Percentiles rank a stretch among this genome's conserved stretches.
Evolutionary conservation across 805 yeast genomes (phyloP).

Genomic region (Zygoascus flipseniorum): DNA sequence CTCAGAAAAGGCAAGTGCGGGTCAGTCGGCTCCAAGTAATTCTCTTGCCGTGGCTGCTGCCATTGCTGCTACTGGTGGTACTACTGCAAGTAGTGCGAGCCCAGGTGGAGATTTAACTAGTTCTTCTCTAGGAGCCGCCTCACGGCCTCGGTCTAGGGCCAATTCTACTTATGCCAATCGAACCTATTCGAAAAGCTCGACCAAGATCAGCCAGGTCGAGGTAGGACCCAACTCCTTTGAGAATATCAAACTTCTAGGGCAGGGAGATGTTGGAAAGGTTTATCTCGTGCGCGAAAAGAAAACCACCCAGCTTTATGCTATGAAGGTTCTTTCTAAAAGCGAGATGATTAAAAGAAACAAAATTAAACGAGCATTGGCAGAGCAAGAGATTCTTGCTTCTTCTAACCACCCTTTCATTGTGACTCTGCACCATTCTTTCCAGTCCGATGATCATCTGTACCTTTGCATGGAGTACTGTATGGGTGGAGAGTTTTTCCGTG

Average conservation of each 20-base stretch:
- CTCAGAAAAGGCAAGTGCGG: not conserved
- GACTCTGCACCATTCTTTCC: conserved; percentile 91
- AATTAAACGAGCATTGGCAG: conserved; percentile 89
- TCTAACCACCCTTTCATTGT: conserved; percentile 97
- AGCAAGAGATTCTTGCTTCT: conserved; percentile 91
- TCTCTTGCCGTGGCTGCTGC: conserved; percentile 1
- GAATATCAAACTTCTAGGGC: conserved; percentile 81
- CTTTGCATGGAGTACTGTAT: conserved; percentile 98
- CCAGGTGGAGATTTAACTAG: not conserved
- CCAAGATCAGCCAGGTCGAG: conserved; percentile 63
- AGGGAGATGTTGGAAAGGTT: conserved; percentile 97
- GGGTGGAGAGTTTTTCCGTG: conserved; percentile 98
- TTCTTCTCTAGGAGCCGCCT: not conserved
- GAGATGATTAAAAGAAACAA: conserved; percentile 95
- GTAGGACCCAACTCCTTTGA: conserved; percentile 86
- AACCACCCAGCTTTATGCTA: conserved; percentile 71
- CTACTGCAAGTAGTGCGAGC: not conserved
- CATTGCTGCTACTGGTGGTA: not conserved
- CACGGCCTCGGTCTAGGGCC: conserved; percentile 25
- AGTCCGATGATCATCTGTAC: conserved; percentile 82
- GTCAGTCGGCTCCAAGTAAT: not conserved
- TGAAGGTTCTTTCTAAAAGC: conserved; percentile 81
- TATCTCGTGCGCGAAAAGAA: conserved; percentile 79
- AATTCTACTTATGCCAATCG: conserved; percentile 40
- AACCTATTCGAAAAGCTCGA: conserved; percentile 66